Evolutionary conservation across 352 stramenopile species (phyloP).

Genomic region (Sclerospora graminicola): DNA sequence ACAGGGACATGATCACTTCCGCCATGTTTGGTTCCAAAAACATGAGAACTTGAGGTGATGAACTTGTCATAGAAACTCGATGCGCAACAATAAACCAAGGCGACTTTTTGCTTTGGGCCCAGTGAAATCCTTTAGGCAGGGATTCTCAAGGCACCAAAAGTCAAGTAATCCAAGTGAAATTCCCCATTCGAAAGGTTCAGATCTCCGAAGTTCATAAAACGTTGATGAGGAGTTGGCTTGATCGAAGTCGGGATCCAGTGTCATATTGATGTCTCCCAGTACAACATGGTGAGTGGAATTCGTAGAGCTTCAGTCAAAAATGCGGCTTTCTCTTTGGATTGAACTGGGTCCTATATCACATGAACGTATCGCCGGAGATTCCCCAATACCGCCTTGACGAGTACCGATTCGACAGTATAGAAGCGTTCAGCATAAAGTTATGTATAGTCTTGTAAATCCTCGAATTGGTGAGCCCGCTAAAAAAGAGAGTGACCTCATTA

Average conservation of each 20-base stretch:
- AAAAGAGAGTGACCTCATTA: not conserved
- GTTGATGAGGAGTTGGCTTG: not conserved
- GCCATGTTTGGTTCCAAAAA: not conserved
- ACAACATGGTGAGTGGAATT: not conserved
- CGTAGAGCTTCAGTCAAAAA: not conserved
- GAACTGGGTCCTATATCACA: not conserved
- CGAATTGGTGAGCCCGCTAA: not conserved
- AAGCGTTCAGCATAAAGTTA: not conserved
- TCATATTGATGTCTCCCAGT: not conserved
- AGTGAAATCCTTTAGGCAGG: constrained; percentile 1
- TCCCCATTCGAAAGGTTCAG: not conserved
- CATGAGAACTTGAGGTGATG: not conserved
- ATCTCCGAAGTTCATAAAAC: not conserved
- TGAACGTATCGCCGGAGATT: not conserved
- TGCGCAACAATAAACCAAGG: constrained; percentile 2
- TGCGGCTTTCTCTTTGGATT: not conserved
- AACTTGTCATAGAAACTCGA: not conserved
- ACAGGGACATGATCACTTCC: constrained; percentile 1
- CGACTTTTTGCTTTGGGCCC: not conserved
- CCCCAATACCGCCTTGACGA: not conserved
- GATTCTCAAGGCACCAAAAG: not conserved
- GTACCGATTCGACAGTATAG: not conserved
- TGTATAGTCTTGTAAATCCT: not conserved
- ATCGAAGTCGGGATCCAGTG: not conserved
- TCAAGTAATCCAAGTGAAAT: not conserved